phyloP scores from a whole-genome alignment of 768 basidiomycete genomes.

The Fistulinella prunicolor region DNA sequence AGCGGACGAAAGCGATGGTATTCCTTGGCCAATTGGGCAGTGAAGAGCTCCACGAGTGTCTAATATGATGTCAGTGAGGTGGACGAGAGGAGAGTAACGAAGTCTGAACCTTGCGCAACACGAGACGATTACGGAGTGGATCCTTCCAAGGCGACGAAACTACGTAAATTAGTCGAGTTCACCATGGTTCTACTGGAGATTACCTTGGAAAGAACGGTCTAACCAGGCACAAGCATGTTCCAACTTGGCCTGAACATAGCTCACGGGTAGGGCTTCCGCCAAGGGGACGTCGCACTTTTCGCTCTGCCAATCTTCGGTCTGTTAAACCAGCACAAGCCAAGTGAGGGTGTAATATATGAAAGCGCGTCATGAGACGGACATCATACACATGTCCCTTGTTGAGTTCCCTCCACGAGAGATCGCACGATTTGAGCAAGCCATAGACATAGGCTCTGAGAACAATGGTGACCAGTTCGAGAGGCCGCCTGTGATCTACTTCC shows the following conservation, averaged over 20 bases:
- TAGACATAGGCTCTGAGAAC: conserved; percentile 66
- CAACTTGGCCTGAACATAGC: conserved; percentile 49
- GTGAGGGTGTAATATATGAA: conserved; percentile 14
- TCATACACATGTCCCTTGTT: conserved; percentile 73
- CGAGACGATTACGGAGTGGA: conserved; percentile 50
- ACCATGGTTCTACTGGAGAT: neutral
- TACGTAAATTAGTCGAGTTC: conserved; percentile 24
- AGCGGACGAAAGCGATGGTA: conserved; percentile 20
- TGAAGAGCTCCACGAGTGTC: conserved; percentile 27
- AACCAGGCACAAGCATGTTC: conserved; percentile 67
- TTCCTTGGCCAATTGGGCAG: conserved; percentile 26
- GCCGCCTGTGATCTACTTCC: conserved; percentile 44
- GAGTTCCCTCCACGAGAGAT: conserved; percentile 79
- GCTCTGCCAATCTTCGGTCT: conserved; percentile 88
- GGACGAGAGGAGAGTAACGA: neutral
- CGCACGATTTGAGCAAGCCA: conserved; percentile 77
- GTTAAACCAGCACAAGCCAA: conserved; percentile 14
- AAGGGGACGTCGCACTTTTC: conserved; percentile 85
- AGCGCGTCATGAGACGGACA: conserved; percentile 45
- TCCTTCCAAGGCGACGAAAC: conserved; percentile 48
- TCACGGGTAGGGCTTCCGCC: conserved; percentile 58
- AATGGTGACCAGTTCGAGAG: conserved; percentile 59
- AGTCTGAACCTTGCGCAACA: conserved; percentile 53
- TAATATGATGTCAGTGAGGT: conserved; percentile 11
- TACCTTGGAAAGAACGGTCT: conserved; percentile 42